Evolutionary conservation across 2,329 filamentous ascomycete species (phyloP).

Genomic region (Pseudopyricularia cyperi): DNA sequence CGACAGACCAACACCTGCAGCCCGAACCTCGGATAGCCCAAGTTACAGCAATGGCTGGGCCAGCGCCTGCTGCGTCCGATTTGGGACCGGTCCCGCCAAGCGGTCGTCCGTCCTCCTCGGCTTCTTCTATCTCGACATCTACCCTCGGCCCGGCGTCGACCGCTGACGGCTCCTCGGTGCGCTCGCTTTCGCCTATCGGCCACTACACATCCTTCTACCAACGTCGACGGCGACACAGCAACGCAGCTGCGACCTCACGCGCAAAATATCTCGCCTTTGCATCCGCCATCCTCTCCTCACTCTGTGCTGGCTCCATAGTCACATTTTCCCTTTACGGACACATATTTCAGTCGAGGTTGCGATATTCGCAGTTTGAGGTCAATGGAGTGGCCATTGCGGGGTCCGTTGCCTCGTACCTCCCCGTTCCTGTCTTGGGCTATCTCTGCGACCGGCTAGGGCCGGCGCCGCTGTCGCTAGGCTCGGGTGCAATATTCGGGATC

Average conservation of each 20-base stretch:
- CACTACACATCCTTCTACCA: not conserved
- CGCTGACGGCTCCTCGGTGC: not conserved
- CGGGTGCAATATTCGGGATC: slow-evolving; percentile 59
- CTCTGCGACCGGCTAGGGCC: slow-evolving; percentile 83
- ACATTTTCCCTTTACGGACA: slow-evolving; percentile 91
- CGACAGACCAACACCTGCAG: not conserved
- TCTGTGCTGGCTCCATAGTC: slow-evolving; percentile 84
- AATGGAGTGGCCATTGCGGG: slow-evolving; percentile 81
- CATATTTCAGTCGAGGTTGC: slow-evolving; percentile 72
- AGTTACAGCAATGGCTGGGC: not conserved
- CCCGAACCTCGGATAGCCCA: not conserved
- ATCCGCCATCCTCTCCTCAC: slow-evolving; percentile 39
- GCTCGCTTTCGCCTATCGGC: not conserved
- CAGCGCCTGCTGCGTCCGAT: not conserved
- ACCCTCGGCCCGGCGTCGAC: slow-evolving; percentile 1
- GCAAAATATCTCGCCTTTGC: slow-evolving; percentile 35
- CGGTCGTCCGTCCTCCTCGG: not conserved
- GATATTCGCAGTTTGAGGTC: slow-evolving; percentile 84
- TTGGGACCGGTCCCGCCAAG: not conserved
- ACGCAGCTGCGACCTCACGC: slow-evolving; percentile 13
- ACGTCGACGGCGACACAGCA: slow-evolving; percentile 2
- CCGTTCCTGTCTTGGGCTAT: slow-evolving; percentile 82
- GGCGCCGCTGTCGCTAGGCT: slow-evolving; percentile 58
- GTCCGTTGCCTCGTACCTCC: slow-evolving; percentile 79
- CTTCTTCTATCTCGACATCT: not conserved